Evolutionary conservation across 177 flowering plant genomes (phyloP).

Genomic region (Telopea speciosissima): DNA sequence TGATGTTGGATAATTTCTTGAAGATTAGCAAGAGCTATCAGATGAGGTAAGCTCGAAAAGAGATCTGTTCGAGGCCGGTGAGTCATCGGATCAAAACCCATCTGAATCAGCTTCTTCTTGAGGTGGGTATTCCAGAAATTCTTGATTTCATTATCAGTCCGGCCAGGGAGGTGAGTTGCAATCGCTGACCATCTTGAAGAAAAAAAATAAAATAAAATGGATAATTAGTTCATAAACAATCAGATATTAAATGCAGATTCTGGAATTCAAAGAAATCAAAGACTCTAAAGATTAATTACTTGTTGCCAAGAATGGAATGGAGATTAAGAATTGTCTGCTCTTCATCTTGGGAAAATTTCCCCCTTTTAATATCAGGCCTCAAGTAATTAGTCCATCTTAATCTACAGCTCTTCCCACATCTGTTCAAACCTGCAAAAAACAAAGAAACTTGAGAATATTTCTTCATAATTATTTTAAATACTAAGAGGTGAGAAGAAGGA

Average conservation of each 20-base stretch:
- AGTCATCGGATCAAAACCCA: conserved; percentile 49
- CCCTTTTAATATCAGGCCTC: conserved; percentile 5
- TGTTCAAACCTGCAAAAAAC: conserved; percentile 1
- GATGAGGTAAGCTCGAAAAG: conserved; percentile 29
- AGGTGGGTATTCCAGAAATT: conserved; percentile 49
- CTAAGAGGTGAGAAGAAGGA: not conserved
- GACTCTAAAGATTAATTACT: conserved; percentile 12
- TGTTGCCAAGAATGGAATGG: conserved; percentile 41
- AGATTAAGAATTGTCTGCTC: conserved; percentile 35
- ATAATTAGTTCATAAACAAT: not conserved
- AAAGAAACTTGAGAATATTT: not conserved
- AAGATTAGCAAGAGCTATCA: conserved; percentile 29
- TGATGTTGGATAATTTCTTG: conserved; percentile 15
- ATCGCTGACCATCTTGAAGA: conserved; percentile 40
- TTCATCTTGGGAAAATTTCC: conserved; percentile 33
- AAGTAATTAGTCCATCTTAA: conserved; percentile 1
- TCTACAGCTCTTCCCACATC: conserved; percentile 15
- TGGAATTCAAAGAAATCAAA: no score
- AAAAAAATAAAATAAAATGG: not conserved
- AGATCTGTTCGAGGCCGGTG: conserved; percentile 40
- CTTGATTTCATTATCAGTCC: conserved; percentile 48
- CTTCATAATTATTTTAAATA: no score
- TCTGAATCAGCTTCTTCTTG: conserved; percentile 40
- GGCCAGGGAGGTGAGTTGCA: conserved; percentile 39
- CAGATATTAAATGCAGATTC: not conserved